Percentiles rank a stretch among this genome's conserved stretches.
These are phyloP conservation scores for Rhynchospora pubera DNA, from an alignment of 176 grass and related monocot species.

Conservation along the genomic window DNA sequence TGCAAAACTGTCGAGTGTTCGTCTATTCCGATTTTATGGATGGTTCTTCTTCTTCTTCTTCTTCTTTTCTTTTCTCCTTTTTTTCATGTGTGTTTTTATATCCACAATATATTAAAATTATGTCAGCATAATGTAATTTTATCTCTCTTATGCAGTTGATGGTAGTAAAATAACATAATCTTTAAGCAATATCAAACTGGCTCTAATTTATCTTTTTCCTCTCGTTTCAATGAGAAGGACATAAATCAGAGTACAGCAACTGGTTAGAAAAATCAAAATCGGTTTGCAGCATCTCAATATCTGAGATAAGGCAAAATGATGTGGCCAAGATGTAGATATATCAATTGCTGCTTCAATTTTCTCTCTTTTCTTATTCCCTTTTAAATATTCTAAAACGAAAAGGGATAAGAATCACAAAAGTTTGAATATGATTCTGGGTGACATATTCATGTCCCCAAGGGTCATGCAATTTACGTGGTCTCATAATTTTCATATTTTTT, in stretches of 20 bases:
- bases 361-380: slow-evolving; percentile 1
- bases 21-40: no score
- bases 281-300: slow-evolving; percentile 11
- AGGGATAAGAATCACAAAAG: slow-evolving; percentile 13
- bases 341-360: slow-evolving; percentile 13
- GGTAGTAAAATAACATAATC: not conserved
- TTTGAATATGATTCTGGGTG: slow-evolving; percentile 14
- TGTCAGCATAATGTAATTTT: not conserved
- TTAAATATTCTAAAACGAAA: slow-evolving; percentile 8
- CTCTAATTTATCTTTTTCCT: not conserved
- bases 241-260: not conserved
- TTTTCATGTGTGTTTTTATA: not conserved
- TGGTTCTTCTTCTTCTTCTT: not conserved
- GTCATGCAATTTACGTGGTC: slow-evolving; percentile 1
- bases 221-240: not conserved
- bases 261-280: not conserved
- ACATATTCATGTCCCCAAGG: not conserved
- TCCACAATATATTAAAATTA: no score
- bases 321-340: slow-evolving; percentile 7
- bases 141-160: not conserved
- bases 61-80: not conserved
- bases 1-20: no score
- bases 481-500: not conserved
- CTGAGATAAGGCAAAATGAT: not conserved
- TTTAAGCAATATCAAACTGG: not conserved